Percentiles rank a stretch among this genome's conserved stretches.
These are phyloP conservation scores for Aspergillus alliaceus DNA, from an alignment of 2,329 filamentous ascomycete species.

Conservation along the genomic window DNA sequence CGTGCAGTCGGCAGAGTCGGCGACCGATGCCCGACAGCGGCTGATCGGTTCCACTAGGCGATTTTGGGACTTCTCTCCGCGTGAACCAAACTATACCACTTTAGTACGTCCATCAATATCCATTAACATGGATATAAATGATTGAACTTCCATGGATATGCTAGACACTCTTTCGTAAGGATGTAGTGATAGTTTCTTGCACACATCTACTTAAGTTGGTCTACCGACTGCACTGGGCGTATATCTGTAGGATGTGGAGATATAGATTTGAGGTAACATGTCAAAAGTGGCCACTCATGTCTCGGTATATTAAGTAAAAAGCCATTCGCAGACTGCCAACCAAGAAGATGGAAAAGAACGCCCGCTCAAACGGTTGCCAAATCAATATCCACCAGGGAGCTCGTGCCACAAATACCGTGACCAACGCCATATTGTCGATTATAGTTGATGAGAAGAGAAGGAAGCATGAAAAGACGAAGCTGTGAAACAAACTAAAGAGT, in stretches of 20 bases:
- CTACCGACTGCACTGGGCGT: not conserved
- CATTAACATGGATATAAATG: too few species aligned
- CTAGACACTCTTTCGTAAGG: too few species aligned
- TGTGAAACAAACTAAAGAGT: not conserved
- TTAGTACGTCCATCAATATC: too few species aligned
- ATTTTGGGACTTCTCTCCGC: not conserved
- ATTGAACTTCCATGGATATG: too few species aligned
- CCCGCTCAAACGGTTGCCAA: not conserved
- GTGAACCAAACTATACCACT: too few species aligned
- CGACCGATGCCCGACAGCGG: constrained; percentile 4
- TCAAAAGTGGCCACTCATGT: not conserved
- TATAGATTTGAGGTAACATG: not conserved
- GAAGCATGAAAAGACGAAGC: not conserved
- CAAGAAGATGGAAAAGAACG: not conserved
- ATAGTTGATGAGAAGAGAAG: not conserved
- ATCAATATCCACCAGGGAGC: not conserved
- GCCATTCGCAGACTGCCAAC: not conserved
- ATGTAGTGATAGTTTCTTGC: too few species aligned
- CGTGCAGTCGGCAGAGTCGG: constrained; percentile 1
- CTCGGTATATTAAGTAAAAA: not conserved
- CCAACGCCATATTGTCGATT: not conserved
- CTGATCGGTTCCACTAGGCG: not conserved
- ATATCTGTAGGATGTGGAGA: not conserved
- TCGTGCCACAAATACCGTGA: not conserved
- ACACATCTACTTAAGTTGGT: not conserved